Percentiles rank a stretch among this genome's conserved stretches.
These are phyloP conservation scores for Tolypocladium guangdongense DNA, from an alignment of 2,329 filamentous ascomycete species.

Conservation along the genomic window DNA sequence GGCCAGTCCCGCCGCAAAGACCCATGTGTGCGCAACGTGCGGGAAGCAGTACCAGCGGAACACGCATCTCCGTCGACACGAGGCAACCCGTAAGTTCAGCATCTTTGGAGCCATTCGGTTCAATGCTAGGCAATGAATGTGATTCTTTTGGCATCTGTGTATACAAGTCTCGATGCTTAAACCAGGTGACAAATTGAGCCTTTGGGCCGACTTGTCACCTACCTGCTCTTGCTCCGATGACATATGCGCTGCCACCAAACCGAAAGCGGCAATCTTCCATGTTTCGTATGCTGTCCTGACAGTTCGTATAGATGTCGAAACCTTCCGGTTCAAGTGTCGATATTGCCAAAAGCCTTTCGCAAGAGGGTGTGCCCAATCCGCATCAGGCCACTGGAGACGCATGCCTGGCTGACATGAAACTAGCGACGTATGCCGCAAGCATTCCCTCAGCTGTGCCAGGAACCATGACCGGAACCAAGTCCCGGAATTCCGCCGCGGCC, in stretches of 20 bases:
- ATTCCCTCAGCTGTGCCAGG: background rate
- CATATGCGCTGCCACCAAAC: background rate
- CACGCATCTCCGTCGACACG: slow-evolving; percentile 15
- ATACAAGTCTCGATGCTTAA: background rate
- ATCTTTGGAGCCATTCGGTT: background rate
- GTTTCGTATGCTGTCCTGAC: background rate
- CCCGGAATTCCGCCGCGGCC: slow-evolving; percentile 13
- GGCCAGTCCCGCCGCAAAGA: background rate
- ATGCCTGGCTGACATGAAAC: background rate
- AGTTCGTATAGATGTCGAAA: background rate
- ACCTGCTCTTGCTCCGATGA: background rate
- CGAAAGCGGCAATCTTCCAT: background rate
- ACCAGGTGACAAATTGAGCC: background rate
- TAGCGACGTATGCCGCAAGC: slow-evolving; percentile 2
- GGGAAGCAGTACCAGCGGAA: slow-evolving; percentile 15
- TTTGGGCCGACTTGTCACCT: background rate
- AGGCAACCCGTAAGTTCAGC: slow-evolving; percentile 13
- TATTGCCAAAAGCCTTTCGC: background rate
- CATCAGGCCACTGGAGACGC: background rate
- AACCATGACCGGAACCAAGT: slow-evolving; percentile 6
- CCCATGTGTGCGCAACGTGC: slow-evolving; percentile 6
- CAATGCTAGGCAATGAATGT: too few relatives aligned
- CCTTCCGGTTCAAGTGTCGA: background rate
- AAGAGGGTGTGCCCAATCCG: background rate
- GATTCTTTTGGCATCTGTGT: background rate